phyloP scores from a whole-genome alignment of 176 grass and related monocot genomes.

The Bothriochloa decipiens region DNA sequence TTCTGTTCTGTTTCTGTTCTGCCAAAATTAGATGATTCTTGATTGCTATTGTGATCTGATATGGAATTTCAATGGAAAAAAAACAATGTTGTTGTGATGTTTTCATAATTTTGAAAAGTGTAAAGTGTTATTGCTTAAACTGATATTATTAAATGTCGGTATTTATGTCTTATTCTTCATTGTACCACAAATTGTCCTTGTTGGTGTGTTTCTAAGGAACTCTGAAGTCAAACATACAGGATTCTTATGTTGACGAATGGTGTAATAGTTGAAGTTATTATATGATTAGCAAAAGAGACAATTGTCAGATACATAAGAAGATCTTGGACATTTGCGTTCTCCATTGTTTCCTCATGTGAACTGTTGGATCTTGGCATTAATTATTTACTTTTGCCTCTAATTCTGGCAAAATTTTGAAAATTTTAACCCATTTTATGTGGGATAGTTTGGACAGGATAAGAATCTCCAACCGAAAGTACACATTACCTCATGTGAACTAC shows the following conservation, averaged over 20 bases:
- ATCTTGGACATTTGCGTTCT: not conserved
- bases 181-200: not conserved
- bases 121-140: not conserved
- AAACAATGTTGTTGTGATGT: not conserved
- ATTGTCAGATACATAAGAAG: not conserved
- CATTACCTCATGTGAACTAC: not conserved
- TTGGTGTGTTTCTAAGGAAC: not conserved
- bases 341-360: not conserved
- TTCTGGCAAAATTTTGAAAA: not conserved
- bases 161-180: not conserved
- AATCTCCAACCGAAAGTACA: not conserved
- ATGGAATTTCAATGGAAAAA: not conserved
- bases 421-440: constrained; percentile 21
- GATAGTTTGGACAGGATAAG: constrained; percentile 19
- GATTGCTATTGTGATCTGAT: not conserved
- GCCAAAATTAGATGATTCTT: not conserved
- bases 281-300: not conserved
- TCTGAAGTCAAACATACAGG: not conserved
- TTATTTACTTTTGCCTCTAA: constrained; percentile 1
- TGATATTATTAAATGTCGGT: not conserved
- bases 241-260: constrained; percentile 8
- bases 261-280: not conserved
- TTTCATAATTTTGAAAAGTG: not conserved
- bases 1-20: not conserved
- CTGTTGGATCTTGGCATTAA: not conserved